A percentile compares a stretch with the other conserved stretches of the same genome.
phyloP scores from a whole-genome alignment of 2,329 filamentous ascomycete genomes.

The Fusarium sp. region DNA sequence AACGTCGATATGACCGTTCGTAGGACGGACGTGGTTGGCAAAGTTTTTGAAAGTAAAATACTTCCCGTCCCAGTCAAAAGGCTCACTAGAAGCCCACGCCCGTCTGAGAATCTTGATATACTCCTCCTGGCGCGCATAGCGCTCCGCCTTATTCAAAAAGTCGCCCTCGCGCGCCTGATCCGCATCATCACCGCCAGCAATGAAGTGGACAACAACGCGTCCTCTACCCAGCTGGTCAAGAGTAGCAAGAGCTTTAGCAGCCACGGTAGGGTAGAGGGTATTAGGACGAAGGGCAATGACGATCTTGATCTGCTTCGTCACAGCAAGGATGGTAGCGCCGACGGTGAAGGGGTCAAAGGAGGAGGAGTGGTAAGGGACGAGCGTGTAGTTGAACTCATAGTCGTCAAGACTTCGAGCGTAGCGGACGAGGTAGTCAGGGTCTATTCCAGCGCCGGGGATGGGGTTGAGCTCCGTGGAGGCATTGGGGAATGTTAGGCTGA shows the following conservation, averaged over 20 bases:
- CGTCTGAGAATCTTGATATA: slow-evolving; percentile 72
- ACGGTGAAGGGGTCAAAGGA: slow-evolving; percentile 62
- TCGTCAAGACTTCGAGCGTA: slow-evolving; percentile 70
- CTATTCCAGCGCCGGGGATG: slow-evolving; percentile 63
- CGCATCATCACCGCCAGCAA: slow-evolving; percentile 70
- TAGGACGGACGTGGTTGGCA: slow-evolving; percentile 65
- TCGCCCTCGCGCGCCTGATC: slow-evolving; percentile 73
- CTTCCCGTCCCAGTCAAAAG: slow-evolving; percentile 72
- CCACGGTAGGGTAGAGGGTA: slow-evolving; percentile 69
- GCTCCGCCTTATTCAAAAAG: slow-evolving; percentile 68
- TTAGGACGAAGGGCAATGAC: slow-evolving; percentile 73
- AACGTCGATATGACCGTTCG: slow-evolving; percentile 66
- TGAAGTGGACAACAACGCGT: slow-evolving; percentile 72
- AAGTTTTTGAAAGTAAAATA: slow-evolving; percentile 72
- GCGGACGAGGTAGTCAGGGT: slow-evolving; percentile 67
- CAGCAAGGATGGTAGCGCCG: slow-evolving; percentile 68
- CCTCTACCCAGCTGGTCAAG: slow-evolving; percentile 70
- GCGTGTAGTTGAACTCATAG: slow-evolving; percentile 71
- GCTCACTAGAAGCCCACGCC: slow-evolving; percentile 67
- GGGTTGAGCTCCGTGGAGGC: slow-evolving; percentile 67
- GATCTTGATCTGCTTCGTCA: slow-evolving; percentile 70
- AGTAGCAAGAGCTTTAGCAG: slow-evolving; percentile 71
- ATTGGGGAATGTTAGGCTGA: slow-evolving; percentile 69
- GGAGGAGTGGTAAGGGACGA: slow-evolving; percentile 69
- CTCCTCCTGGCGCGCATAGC: slow-evolving; percentile 70